Conservation (phyloP, 108 stramenopile species). For the Conticribra weissflogii region DNA sequence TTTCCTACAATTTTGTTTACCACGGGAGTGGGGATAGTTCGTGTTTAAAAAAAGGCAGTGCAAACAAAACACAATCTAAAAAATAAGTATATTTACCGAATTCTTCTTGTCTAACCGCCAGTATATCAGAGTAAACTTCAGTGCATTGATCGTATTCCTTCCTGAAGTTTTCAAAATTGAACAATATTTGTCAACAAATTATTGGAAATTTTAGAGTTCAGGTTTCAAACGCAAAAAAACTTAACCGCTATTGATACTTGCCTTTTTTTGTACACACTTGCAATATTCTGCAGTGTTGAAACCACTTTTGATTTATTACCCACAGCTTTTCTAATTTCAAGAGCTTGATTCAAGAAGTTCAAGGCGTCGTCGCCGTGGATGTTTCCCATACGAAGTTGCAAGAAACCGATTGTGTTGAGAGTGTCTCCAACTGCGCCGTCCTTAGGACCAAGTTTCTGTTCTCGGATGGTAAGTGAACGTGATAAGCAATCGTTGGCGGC, state of each 20-base stretch:
- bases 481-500: constrained; percentile 69
- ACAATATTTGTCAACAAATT: neutral
- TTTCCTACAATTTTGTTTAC: too few species aligned
- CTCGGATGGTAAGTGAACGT: constrained; percentile 65
- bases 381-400: constrained; percentile 62
- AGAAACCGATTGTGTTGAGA: constrained; percentile 79
- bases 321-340: constrained; percentile 64
- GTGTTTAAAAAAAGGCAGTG: too few species aligned
- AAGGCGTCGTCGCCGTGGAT: constrained; percentile 63
- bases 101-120: constrained; percentile 31
- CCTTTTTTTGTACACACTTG: constrained; percentile 74
- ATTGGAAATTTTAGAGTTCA: neutral
- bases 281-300: constrained; percentile 81
- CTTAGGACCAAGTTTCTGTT: constrained; percentile 58
- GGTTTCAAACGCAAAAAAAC: neutral
- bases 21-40: too few species aligned
- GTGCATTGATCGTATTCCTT: constrained; percentile 40
- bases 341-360: constrained; percentile 60
- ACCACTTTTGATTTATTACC: constrained; percentile 72
- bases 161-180: too few species aligned
- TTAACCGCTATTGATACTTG: neutral
- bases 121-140: constrained; percentile 29
- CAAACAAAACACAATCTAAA: too few species aligned
- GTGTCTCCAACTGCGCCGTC: constrained; percentile 75
- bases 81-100: constrained; percentile 18